phyloP scores from a whole-genome alignment of 1,284 basidiomycete genomes.

The Dichomitus squalens region DNA sequence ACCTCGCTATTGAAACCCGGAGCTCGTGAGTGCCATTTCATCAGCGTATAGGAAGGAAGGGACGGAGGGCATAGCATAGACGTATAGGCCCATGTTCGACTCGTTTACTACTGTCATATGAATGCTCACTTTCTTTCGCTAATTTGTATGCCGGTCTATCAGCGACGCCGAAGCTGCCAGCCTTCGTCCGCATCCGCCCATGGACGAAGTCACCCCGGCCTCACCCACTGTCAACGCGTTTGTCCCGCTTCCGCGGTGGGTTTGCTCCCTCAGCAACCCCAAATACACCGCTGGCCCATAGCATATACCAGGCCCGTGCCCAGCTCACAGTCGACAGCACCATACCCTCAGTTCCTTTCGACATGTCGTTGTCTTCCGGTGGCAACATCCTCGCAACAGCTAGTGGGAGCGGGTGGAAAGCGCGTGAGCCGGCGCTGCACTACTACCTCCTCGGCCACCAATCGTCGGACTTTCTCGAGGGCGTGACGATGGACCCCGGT shows the following conservation, averaged over 20 bases:
- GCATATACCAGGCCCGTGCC: constrained; percentile 18
- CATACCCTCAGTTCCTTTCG: constrained; percentile 27
- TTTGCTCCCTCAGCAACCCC: constrained; percentile 12
- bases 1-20: constrained; percentile 8
- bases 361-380: constrained; percentile 30
- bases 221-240: constrained; percentile 12
- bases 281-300: constrained; percentile 9
- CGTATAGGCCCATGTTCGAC: too few species aligned
- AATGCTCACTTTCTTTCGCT: neutral
- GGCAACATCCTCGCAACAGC: constrained; percentile 33
- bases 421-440: constrained; percentile 34
- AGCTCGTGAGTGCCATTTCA: constrained; percentile 5
- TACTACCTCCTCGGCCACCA: constrained; percentile 32
- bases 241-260: constrained; percentile 21
- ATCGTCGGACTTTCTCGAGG: constrained; percentile 5
- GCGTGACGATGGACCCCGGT: constrained; percentile 14
- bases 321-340: constrained; percentile 22
- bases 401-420: constrained; percentile 39
- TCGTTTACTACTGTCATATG: neutral
- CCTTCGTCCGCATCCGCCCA: constrained; percentile 15
- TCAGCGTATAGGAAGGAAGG: neutral
- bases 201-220: constrained; percentile 18
- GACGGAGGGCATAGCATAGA: too few species aligned
- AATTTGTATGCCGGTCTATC: neutral
- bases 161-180: constrained; percentile 15